phyloP scores from a whole-genome alignment of 345 rosid species.

The Citrus trifoliata region DNA sequence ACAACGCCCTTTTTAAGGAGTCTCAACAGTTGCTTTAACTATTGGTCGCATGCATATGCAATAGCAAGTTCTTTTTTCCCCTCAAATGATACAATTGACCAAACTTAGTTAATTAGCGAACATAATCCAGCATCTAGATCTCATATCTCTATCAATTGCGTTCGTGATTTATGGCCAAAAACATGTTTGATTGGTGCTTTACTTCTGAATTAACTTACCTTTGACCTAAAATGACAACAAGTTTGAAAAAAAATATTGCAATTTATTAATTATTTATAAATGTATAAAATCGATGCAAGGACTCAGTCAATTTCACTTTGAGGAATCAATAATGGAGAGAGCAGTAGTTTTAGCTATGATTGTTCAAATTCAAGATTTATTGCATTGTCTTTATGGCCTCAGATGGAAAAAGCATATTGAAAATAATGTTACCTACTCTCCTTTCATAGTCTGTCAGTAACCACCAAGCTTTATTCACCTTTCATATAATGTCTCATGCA shows the following conservation, averaged over 20 bases:
- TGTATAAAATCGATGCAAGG: not conserved
- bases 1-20: not conserved
- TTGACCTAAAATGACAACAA: not conserved
- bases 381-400: slow-evolving; percentile 4
- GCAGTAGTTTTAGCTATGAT: not conserved
- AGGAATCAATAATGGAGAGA: not conserved
- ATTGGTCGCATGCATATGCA: slow-evolving; percentile 7
- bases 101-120: not conserved
- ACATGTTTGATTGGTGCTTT: not conserved
- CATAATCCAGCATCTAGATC: not conserved
- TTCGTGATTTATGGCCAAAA: slow-evolving; percentile 14
- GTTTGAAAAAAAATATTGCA: not conserved
- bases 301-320: not conserved
- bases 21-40: not conserved
- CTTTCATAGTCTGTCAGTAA: slow-evolving; percentile 2
- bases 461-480: not conserved
- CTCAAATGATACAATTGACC: not conserved
- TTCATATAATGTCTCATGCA: not conserved
- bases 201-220: not conserved
- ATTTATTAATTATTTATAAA: not conserved
- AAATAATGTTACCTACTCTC: slow-evolving; percentile 7
- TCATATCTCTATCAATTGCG: not conserved
- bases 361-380: slow-evolving; percentile 6
- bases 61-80: not conserved
- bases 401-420: not conserved